These are phyloP conservation scores for Serendipita indica DNA, from an alignment of 768 basidiomycete genomes.

Conservation along the genomic window DNA sequence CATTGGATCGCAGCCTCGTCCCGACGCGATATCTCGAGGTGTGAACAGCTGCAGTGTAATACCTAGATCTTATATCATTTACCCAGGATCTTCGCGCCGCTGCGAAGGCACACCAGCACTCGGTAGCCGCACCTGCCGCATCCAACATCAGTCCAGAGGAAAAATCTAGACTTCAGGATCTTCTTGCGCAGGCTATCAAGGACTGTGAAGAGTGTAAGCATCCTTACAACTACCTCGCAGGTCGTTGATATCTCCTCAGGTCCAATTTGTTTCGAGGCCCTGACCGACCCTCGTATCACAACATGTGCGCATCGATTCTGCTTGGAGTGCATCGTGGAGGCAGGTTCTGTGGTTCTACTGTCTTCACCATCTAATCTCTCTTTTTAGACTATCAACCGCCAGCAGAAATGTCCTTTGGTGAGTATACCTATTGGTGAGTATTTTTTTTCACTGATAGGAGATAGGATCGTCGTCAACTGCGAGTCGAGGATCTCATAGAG, in stretches of 20 bases:
- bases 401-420: slow-evolving; percentile 75
- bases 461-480: slow-evolving; percentile 57
- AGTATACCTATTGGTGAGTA: too few species aligned
- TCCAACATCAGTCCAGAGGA: slow-evolving; percentile 36
- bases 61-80: neutral
- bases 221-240: neutral
- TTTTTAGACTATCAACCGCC: slow-evolving; percentile 52
- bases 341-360: too few species aligned
- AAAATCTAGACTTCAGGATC: slow-evolving; percentile 38
- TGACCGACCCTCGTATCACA: slow-evolving; percentile 53
- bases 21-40: slow-evolving; percentile 55
- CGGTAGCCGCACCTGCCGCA: neutral
- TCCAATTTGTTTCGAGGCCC: slow-evolving; percentile 15
- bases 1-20: slow-evolving; percentile 61
- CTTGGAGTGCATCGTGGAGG: slow-evolving; percentile 44
- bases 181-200: slow-evolving; percentile 53
- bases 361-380: slow-evolving; percentile 28
- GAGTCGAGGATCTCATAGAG: slow-evolving; percentile 41
- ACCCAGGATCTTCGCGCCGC: neutral
- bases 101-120: neutral
- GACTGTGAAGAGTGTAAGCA: slow-evolving; percentile 71
- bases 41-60: too few species aligned
- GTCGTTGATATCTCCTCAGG: neutral
- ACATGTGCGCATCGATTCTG: slow-evolving; percentile 62
- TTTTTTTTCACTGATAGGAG: slow-evolving; percentile 5